Evolutionary conservation across 495 filamentous ascomycete species (phyloP), one percentile per base, ranked within the genome.

Genomic region (Penicillium steckii): DNA sequence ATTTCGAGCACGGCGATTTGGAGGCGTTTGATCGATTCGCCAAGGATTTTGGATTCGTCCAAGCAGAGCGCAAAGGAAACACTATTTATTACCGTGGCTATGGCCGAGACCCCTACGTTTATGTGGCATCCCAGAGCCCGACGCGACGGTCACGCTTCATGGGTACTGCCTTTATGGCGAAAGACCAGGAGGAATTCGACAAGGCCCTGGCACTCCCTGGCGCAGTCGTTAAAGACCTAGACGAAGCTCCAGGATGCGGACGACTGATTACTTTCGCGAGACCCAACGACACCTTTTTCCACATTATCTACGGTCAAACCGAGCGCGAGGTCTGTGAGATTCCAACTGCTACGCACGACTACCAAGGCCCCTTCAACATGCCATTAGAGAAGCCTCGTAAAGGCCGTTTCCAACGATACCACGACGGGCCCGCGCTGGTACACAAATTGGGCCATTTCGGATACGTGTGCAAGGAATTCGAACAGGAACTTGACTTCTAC

Each of bases 361-460:
- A 13, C 1, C 46, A 54, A 6, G 51, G 51, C 4, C 53, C 52
- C n/a, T 50, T 53, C 43, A 55, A 66, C 25, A 44, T 25, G 29
- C 53, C 53, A 15, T 50, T 65, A 25, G 50, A 59, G 12, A 62
- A 64, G 50, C 44, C 30, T 0, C 33, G 65, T 40, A 33, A 27
- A 30, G 50, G 65, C 23, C 19, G 45, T 8, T 65, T 66, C 47
- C 60, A 65, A 30, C 47, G 62, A 0, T 62, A 15, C 83, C 86
- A 5, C 78, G 38, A 48, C 15, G 81, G 85, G 1, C 85, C 86
- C 0, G 83, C 84, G 2, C 77, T 81, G 3, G 73, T 89, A 3
- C 83, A 88, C 70, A 87, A 88, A 66, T 73, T 88, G 0, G 85
- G 85, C 13, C 86, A 88, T 66, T 86, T 83, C 54, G 86, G 85